A percentile compares a stretch with the other conserved stretches of the same genome.
phyloP scores from a whole-genome alignment of 805 yeast genomes.

The Myxozyma kluyveri region DNA sequence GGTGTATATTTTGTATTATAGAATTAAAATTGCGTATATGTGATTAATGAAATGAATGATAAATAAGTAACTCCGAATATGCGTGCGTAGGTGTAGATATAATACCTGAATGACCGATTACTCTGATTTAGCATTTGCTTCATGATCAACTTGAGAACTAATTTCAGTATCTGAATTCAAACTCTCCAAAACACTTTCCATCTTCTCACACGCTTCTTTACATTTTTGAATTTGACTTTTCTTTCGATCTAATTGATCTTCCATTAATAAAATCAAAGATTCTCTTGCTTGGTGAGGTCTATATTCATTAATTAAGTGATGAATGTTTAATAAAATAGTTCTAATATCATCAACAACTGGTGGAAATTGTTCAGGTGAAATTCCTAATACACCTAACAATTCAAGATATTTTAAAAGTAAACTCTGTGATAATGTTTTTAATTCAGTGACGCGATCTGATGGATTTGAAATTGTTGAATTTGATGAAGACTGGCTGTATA shows the following conservation, averaged over 20 bases:
- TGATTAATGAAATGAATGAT: too few species aligned
- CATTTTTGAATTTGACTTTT: slow-evolving; percentile 51
- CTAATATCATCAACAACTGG: slow-evolving; percentile 75
- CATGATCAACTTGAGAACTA: neutral
- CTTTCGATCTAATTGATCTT: slow-evolving; percentile 66
- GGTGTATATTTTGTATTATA: too few species aligned
- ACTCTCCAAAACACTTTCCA: slow-evolving; percentile 34
- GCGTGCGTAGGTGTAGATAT: neutral
- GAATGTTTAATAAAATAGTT: slow-evolving; percentile 79
- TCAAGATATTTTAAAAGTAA: slow-evolving; percentile 77
- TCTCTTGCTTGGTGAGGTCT: slow-evolving; percentile 95
- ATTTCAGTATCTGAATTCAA: slow-evolving; percentile 1
- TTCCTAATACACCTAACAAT: slow-evolving; percentile 70
- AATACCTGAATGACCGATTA: neutral
- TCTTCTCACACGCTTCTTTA: slow-evolving; percentile 42
- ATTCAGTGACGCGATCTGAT: slow-evolving; percentile 62
- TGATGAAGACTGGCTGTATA: slow-evolving; percentile 45
- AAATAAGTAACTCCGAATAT: neutral
- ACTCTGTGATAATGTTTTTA: slow-evolving; percentile 77
- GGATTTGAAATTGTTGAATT: slow-evolving; percentile 39
- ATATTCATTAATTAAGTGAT: slow-evolving; percentile 86
- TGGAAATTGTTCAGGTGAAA: slow-evolving; percentile 64
- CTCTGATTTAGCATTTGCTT: neutral
- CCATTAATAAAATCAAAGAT: slow-evolving; percentile 69
- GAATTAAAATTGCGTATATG: too few species aligned